Percentiles rank a stretch among this genome's conserved stretches.
phyloP scores from a whole-genome alignment of 2,329 filamentous ascomycete genomes.

The Trichoderma asperellum region DNA sequence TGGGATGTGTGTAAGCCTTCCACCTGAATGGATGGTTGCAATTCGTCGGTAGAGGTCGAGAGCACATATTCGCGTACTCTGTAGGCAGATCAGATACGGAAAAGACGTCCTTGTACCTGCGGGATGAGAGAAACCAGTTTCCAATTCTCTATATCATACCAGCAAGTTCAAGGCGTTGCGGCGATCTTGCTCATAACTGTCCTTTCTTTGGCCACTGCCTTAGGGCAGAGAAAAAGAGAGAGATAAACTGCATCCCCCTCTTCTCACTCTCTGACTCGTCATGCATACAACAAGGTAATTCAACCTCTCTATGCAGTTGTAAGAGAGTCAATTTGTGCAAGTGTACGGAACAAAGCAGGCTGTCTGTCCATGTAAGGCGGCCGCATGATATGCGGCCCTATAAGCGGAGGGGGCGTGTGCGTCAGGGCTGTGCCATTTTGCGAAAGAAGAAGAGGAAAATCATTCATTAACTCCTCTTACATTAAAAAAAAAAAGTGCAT shows the following conservation, averaged over 20 bases:
- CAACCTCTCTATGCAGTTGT: neutral
- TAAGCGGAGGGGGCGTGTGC: slow-evolving; percentile 29
- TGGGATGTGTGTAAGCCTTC: slow-evolving; percentile 14
- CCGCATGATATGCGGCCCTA: slow-evolving; percentile 36
- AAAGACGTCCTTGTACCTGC: neutral
- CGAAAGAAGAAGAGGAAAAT: neutral
- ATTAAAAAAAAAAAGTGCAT: slow-evolving; percentile 4
- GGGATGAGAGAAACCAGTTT: neutral
- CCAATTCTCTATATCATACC: neutral
- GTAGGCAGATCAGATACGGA: neutral
- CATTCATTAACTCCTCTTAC: slow-evolving; percentile 6
- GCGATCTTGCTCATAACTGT: neutral
- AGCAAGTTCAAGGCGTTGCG: neutral
- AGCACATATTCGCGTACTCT: neutral
- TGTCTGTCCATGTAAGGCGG: slow-evolving; percentile 30
- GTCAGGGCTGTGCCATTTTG: slow-evolving; percentile 23
- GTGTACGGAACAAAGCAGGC: slow-evolving; percentile 12
- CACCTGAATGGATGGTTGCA: slow-evolving; percentile 9
- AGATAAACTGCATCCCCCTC: slow-evolving; percentile 6
- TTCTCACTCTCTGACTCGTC: slow-evolving; percentile 14
- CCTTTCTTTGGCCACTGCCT: neutral
- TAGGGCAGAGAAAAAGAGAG: neutral
- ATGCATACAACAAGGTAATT: slow-evolving; percentile 14
- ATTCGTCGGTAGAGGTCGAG: neutral
- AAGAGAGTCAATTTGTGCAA: slow-evolving; percentile 21